phyloP scores from a whole-genome alignment of 768 basidiomycete genomes.

The Termitomyces titanicus region DNA sequence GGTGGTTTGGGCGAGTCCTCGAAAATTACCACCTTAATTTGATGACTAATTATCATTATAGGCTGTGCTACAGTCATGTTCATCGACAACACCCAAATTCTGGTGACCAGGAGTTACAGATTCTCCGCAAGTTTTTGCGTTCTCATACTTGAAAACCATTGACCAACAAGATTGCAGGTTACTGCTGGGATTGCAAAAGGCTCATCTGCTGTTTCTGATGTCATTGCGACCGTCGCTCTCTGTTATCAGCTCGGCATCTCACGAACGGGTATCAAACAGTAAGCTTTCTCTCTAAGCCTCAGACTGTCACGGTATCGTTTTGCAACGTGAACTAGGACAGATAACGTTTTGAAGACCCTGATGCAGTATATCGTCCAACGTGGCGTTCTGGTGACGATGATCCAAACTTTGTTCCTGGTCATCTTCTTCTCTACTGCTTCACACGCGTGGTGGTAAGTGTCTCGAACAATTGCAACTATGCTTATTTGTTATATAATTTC shows the following conservation, averaged over 20 bases:
- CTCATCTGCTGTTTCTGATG: constrained; percentile 23
- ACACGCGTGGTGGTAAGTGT: constrained; percentile 28
- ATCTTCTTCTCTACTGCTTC: constrained; percentile 27
- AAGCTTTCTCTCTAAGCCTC: constrained; percentile 1
- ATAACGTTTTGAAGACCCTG: constrained; percentile 26
- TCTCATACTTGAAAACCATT: neutral
- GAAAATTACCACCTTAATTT: neutral
- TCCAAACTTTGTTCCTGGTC: constrained; percentile 29
- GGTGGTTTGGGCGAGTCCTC: neutral
- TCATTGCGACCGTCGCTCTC: constrained; percentile 23
- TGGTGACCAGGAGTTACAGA: constrained; percentile 14
- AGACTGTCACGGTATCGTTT: constrained; percentile 14
- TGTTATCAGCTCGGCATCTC: constrained; percentile 26
- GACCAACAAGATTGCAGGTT: constrained; percentile 17
- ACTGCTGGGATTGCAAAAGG: constrained; percentile 34
- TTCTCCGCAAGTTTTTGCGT: constrained; percentile 17
- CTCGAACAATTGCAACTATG: neutral
- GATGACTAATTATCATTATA: neutral
- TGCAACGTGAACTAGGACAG: constrained; percentile 9
- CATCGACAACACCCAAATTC: constrained; percentile 9
- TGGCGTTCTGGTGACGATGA: constrained; percentile 32
- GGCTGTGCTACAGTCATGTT: constrained; percentile 5
- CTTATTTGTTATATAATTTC: neutral
- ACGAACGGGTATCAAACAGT: constrained; percentile 28
- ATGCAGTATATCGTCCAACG: constrained; percentile 32